A percentile compares a stretch with the other conserved stretches of the same genome.
These are phyloP conservation scores for Haplographium delicatum DNA, from an alignment of 495 filamentous ascomycete species.

Conservation along the genomic window DNA sequence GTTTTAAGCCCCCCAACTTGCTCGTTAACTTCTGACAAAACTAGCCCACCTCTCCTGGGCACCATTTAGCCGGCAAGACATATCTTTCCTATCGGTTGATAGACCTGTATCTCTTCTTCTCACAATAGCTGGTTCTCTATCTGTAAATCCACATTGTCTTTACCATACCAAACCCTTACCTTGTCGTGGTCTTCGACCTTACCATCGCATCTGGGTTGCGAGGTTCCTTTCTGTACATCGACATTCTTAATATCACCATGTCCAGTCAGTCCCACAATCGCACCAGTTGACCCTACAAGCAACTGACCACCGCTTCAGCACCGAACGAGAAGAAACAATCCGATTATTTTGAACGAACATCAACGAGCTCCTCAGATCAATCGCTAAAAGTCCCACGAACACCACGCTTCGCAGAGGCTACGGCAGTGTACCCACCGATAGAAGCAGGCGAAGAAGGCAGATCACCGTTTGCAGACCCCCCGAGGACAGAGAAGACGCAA, in stretches of 20 bases:
- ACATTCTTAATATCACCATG: too few species aligned
- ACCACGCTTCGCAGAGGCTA: slow-evolving; percentile 85
- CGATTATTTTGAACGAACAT: slow-evolving; percentile 29
- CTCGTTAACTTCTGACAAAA: slow-evolving; percentile 7
- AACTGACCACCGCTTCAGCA: slow-evolving; percentile 21
- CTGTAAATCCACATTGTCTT: slow-evolving; percentile 2
- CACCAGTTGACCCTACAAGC: slow-evolving; percentile 15
- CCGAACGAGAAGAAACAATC: slow-evolving; percentile 47
- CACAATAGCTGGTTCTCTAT: slow-evolving; percentile 4
- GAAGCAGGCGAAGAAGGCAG: slow-evolving; percentile 41
- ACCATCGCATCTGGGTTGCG: too few species aligned
- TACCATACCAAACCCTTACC: not conserved
- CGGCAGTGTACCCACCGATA: slow-evolving; percentile 77
- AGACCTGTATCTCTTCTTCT: slow-evolving; percentile 17
- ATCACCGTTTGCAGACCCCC: slow-evolving; percentile 65
- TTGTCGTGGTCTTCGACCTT: not conserved
- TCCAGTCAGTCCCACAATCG: slow-evolving; percentile 18
- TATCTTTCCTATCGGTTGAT: slow-evolving; percentile 9
- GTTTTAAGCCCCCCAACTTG: not conserved
- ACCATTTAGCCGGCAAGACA: slow-evolving; percentile 11
- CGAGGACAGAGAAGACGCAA: slow-evolving; percentile 41
- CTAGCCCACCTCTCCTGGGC: slow-evolving; percentile 4
- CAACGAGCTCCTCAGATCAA: slow-evolving; percentile 14
- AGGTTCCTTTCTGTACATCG: too few species aligned
- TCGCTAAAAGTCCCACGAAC: slow-evolving; percentile 63